Base-by-base conservation (phyloP, 2,329 filamentous ascomycete species). In the Cylindrodendrum hubeiense region DNA sequence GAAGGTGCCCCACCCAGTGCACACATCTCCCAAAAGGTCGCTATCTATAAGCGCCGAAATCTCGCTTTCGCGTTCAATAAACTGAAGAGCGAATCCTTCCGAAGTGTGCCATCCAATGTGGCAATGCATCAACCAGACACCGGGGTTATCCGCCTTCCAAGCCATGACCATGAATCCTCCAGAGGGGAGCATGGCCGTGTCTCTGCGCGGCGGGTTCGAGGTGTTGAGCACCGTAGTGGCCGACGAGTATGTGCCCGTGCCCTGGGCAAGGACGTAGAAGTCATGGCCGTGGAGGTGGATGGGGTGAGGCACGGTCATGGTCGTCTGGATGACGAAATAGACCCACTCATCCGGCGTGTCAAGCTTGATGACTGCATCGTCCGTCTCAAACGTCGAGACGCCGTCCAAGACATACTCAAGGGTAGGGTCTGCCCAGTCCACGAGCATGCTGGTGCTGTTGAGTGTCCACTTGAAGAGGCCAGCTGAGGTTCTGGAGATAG, bases 101-200 rank as follows among this genome's bases (percentile, higher is more conserved):
- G 65, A 65, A 30, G 63, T 61, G 55, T 67, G 65, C 65, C 65
- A 67, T 5, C 71, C 71, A 4, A 85, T 83, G 69, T 86, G 84
- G 70, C 84, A 86, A 71, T 86, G 84, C 68, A 86, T 80, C 1
- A 84, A 73, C 84, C 84, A 86, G 0, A 77, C 76, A 0, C 85
- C 85, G 2, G 85, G 83, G 73, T 87, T 88, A 60, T 82, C 79
- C 0, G 81, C 80, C 69, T 84, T 76, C 66, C 86, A 84, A 2
- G 83, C 85, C 57, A 88, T 77, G n/a, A 85, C 82, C 4, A 86
- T 58, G 72, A 83, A 83, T 0, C 85, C 85, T 10, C 70, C 67
- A 1, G 71, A 72, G 1, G 80, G 81, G 3, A 88, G 78, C 67
- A 84, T 80, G 6, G 85, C 84, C 2, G 84, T 83, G 68, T 88